phyloP scores from a whole-genome alignment of 352 stramenopile genomes.

The Pseudoperonospora humuli region DNA sequence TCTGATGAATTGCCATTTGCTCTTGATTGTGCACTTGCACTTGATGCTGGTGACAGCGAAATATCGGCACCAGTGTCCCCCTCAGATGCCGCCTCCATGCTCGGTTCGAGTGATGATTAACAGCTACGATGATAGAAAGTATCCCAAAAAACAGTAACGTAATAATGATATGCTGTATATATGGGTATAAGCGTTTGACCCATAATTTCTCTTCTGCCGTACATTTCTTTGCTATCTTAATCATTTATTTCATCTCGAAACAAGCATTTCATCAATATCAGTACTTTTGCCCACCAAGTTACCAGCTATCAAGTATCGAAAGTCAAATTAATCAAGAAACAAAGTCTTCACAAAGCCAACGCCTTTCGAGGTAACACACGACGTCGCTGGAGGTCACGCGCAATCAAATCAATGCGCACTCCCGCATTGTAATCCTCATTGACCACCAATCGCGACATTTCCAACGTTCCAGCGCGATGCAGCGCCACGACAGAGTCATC shows the following conservation, averaged over 20 bases:
- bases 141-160: too few relatives aligned
- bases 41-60: constrained; percentile 2
- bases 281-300: too few relatives aligned
- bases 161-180: too few relatives aligned
- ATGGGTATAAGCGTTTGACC: too few relatives aligned
- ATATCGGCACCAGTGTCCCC: constrained; percentile 2
- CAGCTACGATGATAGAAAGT: neutral
- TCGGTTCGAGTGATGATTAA: constrained; percentile 11
- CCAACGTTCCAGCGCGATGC: constrained; percentile 40
- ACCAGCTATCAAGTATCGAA: too few relatives aligned
- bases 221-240: too few relatives aligned
- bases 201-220: too few relatives aligned
- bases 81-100: constrained; percentile 13
- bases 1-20: constrained; percentile 1
- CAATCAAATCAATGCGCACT: constrained; percentile 27
- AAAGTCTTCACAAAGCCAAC: neutral
- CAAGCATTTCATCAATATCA: too few relatives aligned
- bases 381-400: constrained; percentile 18
- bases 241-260: too few relatives aligned
- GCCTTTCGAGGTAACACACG: neutral
- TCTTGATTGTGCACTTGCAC: neutral
- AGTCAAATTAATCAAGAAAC: too few relatives aligned
- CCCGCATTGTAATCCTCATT: constrained; percentile 19
- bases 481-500: constrained; percentile 63
- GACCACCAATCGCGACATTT: constrained; percentile 32